Base-by-base conservation (phyloP, 2,329 filamentous ascomycete species). In the Aureobasidium sp. region DNA sequence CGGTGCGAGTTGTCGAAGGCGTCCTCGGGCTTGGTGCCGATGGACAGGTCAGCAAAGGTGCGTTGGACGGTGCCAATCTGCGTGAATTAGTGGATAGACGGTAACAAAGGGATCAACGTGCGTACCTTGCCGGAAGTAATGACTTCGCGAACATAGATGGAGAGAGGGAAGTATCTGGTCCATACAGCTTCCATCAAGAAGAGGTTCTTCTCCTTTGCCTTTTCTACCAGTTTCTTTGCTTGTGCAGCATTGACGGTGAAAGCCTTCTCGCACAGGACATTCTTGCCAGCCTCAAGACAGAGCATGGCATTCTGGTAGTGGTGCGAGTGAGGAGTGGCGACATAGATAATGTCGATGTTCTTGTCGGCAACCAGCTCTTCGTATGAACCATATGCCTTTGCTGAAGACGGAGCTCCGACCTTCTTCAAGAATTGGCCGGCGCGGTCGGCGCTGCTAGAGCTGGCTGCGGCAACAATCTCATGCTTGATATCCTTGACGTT, bases 231-330 rank as follows among this genome's bases (percentile, higher is more conserved):
- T 72, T 85, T 85, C 74, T 84, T 84, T 27, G 88, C 80, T 76
- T 96, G 91, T 11, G 84, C 80, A 2, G 88, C 90, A 66, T 88
- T 96, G 65, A 93, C 89, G 1, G 91, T 95, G 69, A 96, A 87
- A 0, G 91, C 85, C 80, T 96, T 96, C 76, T 96, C 91, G 74
- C 91, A 96, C 37, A 96, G 83, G 34, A 96, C 90, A 69, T 93
- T 83, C 81, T 96, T 96, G 70, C 90, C 89, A 8, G 88, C 89
- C 67, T 90, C 83, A 42, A 96, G 81, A 47, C 87, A 88, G n/a
- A 95, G 82, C 84, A 91, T 90, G 66, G 85, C 84, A 76, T 96
- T 93, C 74, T 95, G 90, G 78, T 92, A 96, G 78, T 96, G 91
- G 74, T 96, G 91, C 69, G 89, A 92, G 78, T 96, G 91, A 17